A percentile compares a stretch with the other conserved stretches of the same genome.
phyloP scores from a whole-genome alignment of 805 yeast genomes.

The Saccharomycopsis sp. region DNA sequence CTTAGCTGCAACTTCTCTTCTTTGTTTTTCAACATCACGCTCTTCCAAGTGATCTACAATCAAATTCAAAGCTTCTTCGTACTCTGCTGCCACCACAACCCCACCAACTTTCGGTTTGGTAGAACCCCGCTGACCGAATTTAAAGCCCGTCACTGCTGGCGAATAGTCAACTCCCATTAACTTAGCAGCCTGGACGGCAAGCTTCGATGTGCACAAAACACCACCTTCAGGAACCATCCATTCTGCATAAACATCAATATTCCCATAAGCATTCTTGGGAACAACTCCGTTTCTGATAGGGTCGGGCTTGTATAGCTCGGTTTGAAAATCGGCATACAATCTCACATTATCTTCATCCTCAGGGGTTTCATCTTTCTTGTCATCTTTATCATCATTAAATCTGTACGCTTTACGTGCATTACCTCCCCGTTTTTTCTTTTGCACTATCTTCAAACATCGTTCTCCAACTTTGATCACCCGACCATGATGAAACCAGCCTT shows the following conservation, averaged over 20 bases:
- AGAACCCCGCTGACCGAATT: constrained; percentile 42
- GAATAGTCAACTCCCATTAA: constrained; percentile 69
- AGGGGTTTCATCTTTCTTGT: constrained; percentile 27
- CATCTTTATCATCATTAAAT: constrained; percentile 19
- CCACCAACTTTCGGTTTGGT: constrained; percentile 68
- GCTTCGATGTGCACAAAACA: constrained; percentile 43
- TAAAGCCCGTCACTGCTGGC: constrained; percentile 80
- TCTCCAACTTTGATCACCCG: constrained; percentile 63
- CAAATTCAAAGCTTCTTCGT: constrained; percentile 46
- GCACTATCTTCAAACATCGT: constrained; percentile 47
- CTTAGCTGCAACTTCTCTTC: constrained; percentile 36
- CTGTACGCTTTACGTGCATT: background rate
- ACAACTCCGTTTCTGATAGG: constrained; percentile 57
- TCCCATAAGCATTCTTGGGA: constrained; percentile 71
- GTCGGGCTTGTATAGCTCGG: constrained; percentile 61
- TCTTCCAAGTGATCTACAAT: constrained; percentile 42
- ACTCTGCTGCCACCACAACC: constrained; percentile 58
- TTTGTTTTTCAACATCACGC: constrained; percentile 39
- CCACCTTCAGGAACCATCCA: constrained; percentile 83
- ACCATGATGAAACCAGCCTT: constrained; percentile 82
- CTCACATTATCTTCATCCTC: constrained; percentile 52
- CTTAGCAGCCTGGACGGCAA: constrained; percentile 63
- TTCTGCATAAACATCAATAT: constrained; percentile 69
- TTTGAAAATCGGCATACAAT: constrained; percentile 71
- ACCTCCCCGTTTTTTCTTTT: constrained; percentile 26